Percentiles rank a stretch among this genome's conserved stretches.
Conservation (phyloP, 169 alveolate species). For the Eimeria sp. region DNA sequence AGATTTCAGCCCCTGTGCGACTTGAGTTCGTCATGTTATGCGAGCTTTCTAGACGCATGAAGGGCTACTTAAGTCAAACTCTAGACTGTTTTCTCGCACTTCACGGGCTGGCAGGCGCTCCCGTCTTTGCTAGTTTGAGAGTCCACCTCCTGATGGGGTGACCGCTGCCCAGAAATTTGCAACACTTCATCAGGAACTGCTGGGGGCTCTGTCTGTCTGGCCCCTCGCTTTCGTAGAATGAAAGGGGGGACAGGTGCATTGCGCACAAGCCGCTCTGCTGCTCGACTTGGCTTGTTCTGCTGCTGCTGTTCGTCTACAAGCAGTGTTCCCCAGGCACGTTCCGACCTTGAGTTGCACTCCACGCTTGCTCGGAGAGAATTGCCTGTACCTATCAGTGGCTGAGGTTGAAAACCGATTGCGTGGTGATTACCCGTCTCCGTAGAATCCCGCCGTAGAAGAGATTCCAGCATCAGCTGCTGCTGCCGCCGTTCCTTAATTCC, state of each 20-base stretch:
- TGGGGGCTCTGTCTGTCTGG: not conserved
- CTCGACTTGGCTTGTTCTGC: constrained; percentile 7
- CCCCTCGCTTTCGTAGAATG: not conserved
- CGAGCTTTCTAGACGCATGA: no score
- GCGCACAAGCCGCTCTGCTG: not conserved
- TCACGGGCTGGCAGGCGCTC: not conserved
- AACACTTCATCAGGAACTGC: not conserved
- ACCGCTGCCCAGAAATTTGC: not conserved
- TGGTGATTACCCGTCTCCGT: not conserved
- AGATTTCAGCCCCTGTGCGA: not conserved
- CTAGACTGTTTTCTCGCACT: not conserved
- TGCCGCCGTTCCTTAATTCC: not conserved
- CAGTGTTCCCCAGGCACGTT: not conserved
- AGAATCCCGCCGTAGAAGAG: not conserved
- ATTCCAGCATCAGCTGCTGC: constrained; percentile 60
- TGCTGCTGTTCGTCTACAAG: not conserved
- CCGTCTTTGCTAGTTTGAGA: not conserved
- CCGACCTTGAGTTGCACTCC: not conserved
- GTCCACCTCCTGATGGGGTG: not conserved
- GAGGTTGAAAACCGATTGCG: not conserved
- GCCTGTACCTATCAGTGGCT: not conserved
- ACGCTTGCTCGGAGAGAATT: not conserved
- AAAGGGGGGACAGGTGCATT: constrained; percentile 45
- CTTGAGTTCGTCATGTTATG: no score
- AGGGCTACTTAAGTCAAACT: no score